phyloP scores from a whole-genome alignment of 1,284 basidiomycete genomes.

The Melampsora americana region DNA sequence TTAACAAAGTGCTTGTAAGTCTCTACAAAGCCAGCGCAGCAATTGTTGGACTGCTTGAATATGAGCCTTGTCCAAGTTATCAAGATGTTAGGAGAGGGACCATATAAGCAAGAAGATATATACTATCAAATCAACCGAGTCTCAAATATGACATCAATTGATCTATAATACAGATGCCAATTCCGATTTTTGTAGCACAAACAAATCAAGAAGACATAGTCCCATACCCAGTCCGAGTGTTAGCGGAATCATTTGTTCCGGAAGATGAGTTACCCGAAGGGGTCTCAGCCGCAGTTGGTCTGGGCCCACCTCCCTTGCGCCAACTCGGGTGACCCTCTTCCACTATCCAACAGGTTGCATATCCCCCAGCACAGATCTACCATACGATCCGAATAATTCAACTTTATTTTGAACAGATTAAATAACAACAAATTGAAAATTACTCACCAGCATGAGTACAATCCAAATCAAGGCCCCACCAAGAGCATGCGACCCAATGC shows the following conservation, averaged over 20 bases:
- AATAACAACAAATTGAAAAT: neutral
- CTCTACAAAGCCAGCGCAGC: no score
- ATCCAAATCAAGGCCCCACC: neutral
- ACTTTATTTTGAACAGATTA: neutral
- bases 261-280: neutral
- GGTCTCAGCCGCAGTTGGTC: no score
- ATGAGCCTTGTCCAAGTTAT: no score
- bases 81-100: no score
- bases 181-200: neutral
- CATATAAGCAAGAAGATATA: no score
- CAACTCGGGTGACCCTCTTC: slow-evolving; percentile 8
- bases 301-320: neutral
- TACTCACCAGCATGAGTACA: neutral
- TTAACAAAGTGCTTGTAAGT: no score
- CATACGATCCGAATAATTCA: neutral
- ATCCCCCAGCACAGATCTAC: neutral
- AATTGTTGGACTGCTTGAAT: no score
- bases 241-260: neutral
- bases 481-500: neutral
- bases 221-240: slow-evolving; percentile 1
- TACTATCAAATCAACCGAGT: no score
- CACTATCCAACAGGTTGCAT: neutral
- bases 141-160: no score
- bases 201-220: neutral
- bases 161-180: no score